phyloP scores from a whole-genome alignment of 768 basidiomycete genomes.

The Pleurotus cornucopiae region DNA sequence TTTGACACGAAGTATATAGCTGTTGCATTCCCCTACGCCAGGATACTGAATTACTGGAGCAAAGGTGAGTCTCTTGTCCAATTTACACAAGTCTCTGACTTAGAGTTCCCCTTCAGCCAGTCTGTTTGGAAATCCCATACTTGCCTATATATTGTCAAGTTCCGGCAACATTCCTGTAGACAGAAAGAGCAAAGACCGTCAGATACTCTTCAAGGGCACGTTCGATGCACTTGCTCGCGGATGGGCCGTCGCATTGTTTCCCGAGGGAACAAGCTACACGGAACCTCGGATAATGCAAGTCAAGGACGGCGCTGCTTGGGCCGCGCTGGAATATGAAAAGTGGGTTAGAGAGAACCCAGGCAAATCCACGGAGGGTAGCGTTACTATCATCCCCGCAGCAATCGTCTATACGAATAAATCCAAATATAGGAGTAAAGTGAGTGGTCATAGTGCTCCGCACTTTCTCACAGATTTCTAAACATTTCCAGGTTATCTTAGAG shows the following conservation, averaged over 20 bases:
- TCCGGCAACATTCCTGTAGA: slow-evolving; percentile 99
- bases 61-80: slow-evolving; percentile 55
- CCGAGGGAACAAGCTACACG: slow-evolving; percentile 91
- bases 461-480: slow-evolving; percentile 4
- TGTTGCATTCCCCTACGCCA: slow-evolving; percentile 73
- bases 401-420: slow-evolving; percentile 96
- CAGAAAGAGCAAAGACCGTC: slow-evolving; percentile 89
- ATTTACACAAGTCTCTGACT: slow-evolving; percentile 2
- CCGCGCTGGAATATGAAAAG: slow-evolving; percentile 86
- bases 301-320: slow-evolving; percentile 94
- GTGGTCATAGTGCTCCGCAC: slow-evolving; percentile 23
- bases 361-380: slow-evolving; percentile 40
- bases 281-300: slow-evolving; percentile 90
- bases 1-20: slow-evolving; percentile 38
- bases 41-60: slow-evolving; percentile 90
- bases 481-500: slow-evolving; percentile 66
- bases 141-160: slow-evolving; percentile 71
- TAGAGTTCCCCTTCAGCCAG: slow-evolving; percentile 39
- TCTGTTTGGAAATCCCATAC: slow-evolving; percentile 76
- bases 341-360: slow-evolving; percentile 62
- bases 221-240: slow-evolving; percentile 81
- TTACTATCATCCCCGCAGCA: slow-evolving; percentile 68
- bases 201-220: slow-evolving; percentile 82
- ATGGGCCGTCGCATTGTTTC: slow-evolving; percentile 87
- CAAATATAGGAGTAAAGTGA: slow-evolving; percentile 87